A percentile compares a stretch with the other conserved stretches of the same genome.
phyloP scores from a whole-genome alignment of 1,284 basidiomycete genomes.

The Irpex sp. region DNA sequence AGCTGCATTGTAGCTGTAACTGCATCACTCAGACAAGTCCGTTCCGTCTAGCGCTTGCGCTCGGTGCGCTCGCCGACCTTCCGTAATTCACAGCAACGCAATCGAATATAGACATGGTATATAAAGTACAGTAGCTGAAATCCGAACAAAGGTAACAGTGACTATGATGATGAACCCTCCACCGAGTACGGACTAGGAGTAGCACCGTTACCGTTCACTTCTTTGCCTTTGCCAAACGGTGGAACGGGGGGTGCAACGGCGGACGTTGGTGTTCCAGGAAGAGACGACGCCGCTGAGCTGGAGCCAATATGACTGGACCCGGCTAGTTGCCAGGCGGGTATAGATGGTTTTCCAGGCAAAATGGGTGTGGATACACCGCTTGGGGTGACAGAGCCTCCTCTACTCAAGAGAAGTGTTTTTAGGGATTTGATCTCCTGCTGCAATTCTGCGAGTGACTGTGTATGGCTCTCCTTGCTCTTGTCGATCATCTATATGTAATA shows the following conservation, averaged over 20 bases:
- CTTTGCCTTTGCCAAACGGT: constrained; percentile 27
- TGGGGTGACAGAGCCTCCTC: constrained; percentile 47
- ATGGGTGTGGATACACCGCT: constrained; percentile 45
- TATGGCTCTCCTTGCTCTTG: constrained; percentile 83
- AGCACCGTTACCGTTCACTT: constrained; percentile 18
- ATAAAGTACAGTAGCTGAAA: too few relatives aligned
- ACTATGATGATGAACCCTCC: neutral
- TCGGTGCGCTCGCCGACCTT: too few relatives aligned
- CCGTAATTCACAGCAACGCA: too few relatives aligned
- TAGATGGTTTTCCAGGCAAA: constrained; percentile 59
- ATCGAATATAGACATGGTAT: too few relatives aligned
- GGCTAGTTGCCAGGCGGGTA: constrained; percentile 87
- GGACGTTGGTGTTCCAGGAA: constrained; percentile 13
- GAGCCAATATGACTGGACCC: constrained; percentile 17
- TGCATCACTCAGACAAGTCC: neutral
- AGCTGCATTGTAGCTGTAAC: neutral
- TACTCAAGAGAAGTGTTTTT: constrained; percentile 86
- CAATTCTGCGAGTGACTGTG: constrained; percentile 77
- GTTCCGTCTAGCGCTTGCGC: neutral
- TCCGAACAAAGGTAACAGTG: neutral
- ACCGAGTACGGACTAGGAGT: neutral
- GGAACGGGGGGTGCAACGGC: constrained; percentile 11
- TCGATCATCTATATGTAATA: constrained; percentile 74
- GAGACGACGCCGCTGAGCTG: constrained; percentile 14
- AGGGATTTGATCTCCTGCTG: constrained; percentile 95